phyloP scores from a whole-genome alignment of 2,329 filamentous ascomycete genomes.

The Malbranchea cinnamomea region DNA sequence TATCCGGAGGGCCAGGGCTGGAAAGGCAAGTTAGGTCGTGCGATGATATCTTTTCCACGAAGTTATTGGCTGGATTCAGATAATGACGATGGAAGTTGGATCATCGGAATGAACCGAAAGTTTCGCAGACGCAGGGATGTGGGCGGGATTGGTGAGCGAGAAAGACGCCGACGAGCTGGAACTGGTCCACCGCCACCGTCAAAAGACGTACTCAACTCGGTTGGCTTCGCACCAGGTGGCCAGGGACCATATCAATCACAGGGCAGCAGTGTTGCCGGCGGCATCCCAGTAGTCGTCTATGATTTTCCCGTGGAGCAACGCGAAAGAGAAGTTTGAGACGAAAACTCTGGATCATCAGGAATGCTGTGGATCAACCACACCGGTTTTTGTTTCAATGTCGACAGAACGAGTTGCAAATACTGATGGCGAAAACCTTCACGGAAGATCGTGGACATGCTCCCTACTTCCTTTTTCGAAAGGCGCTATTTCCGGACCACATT shows the following conservation, averaged over 20 bases:
- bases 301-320: too few relatives aligned
- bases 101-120: constrained; percentile 45
- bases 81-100: constrained; percentile 52
- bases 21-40: constrained; percentile 61
- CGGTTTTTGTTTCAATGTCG: too few relatives aligned
- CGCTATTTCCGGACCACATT: too few relatives aligned
- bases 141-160: constrained; percentile 37
- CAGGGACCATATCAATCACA: not conserved
- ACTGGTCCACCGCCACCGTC: constrained; percentile 39
- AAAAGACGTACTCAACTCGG: constrained; percentile 21
- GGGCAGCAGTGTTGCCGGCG: too few relatives aligned
- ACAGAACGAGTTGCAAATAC: too few relatives aligned
- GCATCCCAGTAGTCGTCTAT: too few relatives aligned
- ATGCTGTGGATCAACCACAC: too few relatives aligned
- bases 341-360: too few relatives aligned
- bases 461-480: too few relatives aligned
- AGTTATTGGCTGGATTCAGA: constrained; percentile 67
- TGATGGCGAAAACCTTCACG: too few relatives aligned
- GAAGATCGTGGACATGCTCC: too few relatives aligned
- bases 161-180: constrained; percentile 45
- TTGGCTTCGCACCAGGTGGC: constrained; percentile 4
- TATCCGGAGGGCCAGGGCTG: constrained; percentile 65
- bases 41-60: constrained; percentile 59
- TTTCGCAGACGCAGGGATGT: constrained; percentile 34
- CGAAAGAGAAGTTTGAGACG: too few relatives aligned